Percentiles rank a stretch among this genome's conserved stretches.
These are phyloP conservation scores for Carnegiea gigantea DNA, from an alignment of 179 eudicot species.

Conservation along the genomic window DNA sequence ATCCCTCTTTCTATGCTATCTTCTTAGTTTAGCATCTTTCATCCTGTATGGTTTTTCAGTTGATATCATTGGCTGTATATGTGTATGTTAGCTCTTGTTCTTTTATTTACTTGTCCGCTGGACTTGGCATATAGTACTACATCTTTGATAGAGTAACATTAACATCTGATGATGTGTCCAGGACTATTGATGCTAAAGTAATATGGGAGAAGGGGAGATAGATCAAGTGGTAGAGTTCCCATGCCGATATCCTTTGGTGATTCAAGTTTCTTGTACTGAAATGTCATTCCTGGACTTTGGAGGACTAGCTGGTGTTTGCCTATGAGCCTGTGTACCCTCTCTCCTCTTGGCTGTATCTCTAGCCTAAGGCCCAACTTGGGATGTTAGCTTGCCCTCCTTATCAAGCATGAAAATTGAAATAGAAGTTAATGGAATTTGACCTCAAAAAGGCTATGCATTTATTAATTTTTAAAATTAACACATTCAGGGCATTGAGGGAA, in stretches of 20 bases:
- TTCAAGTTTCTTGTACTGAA: not conserved
- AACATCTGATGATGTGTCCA: not conserved
- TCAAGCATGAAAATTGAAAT: too few species aligned
- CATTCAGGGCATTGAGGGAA: too few species aligned
- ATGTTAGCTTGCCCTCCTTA: too few species aligned
- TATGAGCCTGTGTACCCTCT: too few species aligned
- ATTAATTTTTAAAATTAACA: too few species aligned
- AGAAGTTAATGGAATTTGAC: too few species aligned
- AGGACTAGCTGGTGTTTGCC: too few species aligned
- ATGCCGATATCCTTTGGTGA: not conserved
- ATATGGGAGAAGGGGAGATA: not conserved
- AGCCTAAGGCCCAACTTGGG: too few species aligned
- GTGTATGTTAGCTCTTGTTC: not conserved
- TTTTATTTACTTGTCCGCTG: not conserved
- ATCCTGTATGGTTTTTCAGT: not conserved
- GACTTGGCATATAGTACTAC: not conserved
- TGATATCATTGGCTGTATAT: not conserved
- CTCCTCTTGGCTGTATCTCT: too few species aligned
- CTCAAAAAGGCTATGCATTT: too few species aligned
- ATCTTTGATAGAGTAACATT: not conserved
- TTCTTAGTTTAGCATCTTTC: not conserved
- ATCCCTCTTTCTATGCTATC: not conserved
- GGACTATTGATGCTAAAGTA: not conserved
- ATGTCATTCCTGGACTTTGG: too few species aligned
- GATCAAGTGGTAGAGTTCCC: not conserved